Evolutionary conservation across 345 rosid genomes (phyloP), one percentile per base, ranked within the genome.

Genomic region (Odontarrhena argentea): DNA sequence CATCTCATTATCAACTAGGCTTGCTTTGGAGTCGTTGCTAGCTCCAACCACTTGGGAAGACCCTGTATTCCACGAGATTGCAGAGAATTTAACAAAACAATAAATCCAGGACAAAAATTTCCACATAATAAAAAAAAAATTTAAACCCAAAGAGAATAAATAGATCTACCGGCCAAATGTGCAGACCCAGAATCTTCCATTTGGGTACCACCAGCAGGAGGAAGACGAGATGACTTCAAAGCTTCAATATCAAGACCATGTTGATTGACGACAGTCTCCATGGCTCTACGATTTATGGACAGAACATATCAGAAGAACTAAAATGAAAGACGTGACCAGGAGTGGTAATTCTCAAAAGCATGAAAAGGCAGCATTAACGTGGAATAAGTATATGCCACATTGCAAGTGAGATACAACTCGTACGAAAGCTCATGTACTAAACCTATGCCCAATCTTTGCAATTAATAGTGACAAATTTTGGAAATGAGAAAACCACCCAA

Each of bases 201-300:
- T 77, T 83, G 96, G 78, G 80, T 55, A 51, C 89, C 93, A 74
- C 87, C 79, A 15, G 91, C 63, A 37, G 78, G 57, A 51, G 96
- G 88, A 81, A 82, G 82, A 48, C 90, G 86, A 3, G 96, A 79
- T 54, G 96, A 75, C 80, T 76, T 88, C 80, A 94, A 76, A 68
- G 92, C 87, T 71, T 94, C 99, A 67, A 88, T 80, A 83, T 95
- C 97, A 76, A 95, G 87, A 68, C 96, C 91, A 57, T 95, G 81
- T 63, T 82, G 96, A 79, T 69, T 95, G 60, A 91, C 85, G 38
- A 95, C 97, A 71, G 99, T 95, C 82, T 91, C 99, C 99, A 95
- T 95, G 53, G 99, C 99, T 91, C 99, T 76, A 49, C 13, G 12
- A 56, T 12, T 43, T 69, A 49, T 51, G n/a, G n/a, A 75, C 37